Conservation (phyloP, 129 eudicot genomes). For the Chrysanthemum seticuspe region DNA sequence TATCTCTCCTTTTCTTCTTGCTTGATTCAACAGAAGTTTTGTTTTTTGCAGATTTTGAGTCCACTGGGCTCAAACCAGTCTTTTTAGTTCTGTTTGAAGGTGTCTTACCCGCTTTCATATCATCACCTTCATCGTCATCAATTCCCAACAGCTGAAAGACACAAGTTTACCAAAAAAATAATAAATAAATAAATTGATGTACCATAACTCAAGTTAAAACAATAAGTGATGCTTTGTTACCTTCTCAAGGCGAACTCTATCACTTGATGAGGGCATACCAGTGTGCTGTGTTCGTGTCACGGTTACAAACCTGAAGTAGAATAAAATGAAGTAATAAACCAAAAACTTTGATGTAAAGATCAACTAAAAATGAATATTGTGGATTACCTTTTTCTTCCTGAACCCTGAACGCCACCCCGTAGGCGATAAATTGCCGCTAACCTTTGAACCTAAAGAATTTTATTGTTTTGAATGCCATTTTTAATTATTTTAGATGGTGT, state of each 20-base stretch:
- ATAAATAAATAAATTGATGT: background rate
- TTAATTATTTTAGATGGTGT: background rate
- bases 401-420: slow-evolving; percentile 68
- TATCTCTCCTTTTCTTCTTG: slow-evolving; percentile 41
- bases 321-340: background rate
- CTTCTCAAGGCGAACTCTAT: slow-evolving; percentile 75
- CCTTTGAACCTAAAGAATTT: slow-evolving; percentile 58
- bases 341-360: background rate
- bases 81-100: slow-evolving; percentile 30
- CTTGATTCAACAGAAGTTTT: slow-evolving; percentile 43
- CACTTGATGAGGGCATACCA: slow-evolving; percentile 78
- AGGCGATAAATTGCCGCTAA: slow-evolving; percentile 80
- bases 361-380: background rate
- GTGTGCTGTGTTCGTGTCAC: slow-evolving; percentile 78
- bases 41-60: slow-evolving; percentile 32
- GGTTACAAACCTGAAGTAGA: slow-evolving; percentile 63
- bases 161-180: background rate
- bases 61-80: slow-evolving; percentile 24
- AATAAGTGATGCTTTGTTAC: slow-evolving; percentile 29
- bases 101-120: slow-evolving; percentile 21
- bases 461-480: slow-evolving; percentile 8
- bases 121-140: slow-evolving; percentile 48
- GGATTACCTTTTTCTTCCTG: slow-evolving; percentile 74
- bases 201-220: background rate
- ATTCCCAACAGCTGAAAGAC: slow-evolving; percentile 68